phyloP scores from a whole-genome alignment of 495 filamentous ascomycete species.

The Cairneyella variabilis region DNA sequence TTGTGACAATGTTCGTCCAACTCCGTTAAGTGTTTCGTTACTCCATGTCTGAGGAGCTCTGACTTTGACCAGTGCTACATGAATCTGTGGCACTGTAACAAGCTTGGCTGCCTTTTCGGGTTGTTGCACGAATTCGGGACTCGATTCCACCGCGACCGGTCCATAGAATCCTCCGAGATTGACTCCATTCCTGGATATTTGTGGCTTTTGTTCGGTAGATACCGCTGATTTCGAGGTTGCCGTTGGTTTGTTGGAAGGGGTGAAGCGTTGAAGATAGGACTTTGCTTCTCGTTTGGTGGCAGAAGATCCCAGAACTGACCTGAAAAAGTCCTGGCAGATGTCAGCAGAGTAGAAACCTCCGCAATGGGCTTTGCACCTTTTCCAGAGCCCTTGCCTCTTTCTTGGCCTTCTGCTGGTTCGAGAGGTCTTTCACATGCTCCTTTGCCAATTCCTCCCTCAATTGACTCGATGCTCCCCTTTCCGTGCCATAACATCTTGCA shows the following conservation, averaged over 20 bases:
- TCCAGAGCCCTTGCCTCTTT: slow-evolving; percentile 23
- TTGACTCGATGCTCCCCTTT: slow-evolving; percentile 5
- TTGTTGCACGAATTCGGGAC: slow-evolving; percentile 57
- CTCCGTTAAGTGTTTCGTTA: slow-evolving; percentile 63
- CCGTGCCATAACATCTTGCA: slow-evolving; percentile 13
- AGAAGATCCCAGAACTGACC: slow-evolving; percentile 77
- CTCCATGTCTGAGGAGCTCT: slow-evolving; percentile 65
- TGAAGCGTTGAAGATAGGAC: slow-evolving; percentile 79
- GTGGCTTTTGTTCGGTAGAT: slow-evolving; percentile 6
- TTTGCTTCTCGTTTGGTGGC: slow-evolving; percentile 89
- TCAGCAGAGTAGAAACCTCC: not conserved
- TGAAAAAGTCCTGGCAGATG: slow-evolving; percentile 64
- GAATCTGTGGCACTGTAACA: slow-evolving; percentile 48
- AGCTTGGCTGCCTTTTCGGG: slow-evolving; percentile 32
- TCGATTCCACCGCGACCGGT: slow-evolving; percentile 57
- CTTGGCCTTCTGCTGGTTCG: slow-evolving; percentile 23
- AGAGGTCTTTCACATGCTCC: slow-evolving; percentile 24
- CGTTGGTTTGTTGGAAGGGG: slow-evolving; percentile 30
- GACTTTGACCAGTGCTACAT: slow-evolving; percentile 85
- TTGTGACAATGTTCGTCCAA: slow-evolving; percentile 80
- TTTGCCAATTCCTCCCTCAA: slow-evolving; percentile 21
- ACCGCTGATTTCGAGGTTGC: not conserved
- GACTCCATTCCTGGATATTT: slow-evolving; percentile 34
- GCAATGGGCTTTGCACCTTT: slow-evolving; percentile 8
- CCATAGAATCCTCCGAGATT: slow-evolving; percentile 62